Conservation (phyloP, 306 rosid genomes). For the Elaeagnus macrophylla region DNA sequence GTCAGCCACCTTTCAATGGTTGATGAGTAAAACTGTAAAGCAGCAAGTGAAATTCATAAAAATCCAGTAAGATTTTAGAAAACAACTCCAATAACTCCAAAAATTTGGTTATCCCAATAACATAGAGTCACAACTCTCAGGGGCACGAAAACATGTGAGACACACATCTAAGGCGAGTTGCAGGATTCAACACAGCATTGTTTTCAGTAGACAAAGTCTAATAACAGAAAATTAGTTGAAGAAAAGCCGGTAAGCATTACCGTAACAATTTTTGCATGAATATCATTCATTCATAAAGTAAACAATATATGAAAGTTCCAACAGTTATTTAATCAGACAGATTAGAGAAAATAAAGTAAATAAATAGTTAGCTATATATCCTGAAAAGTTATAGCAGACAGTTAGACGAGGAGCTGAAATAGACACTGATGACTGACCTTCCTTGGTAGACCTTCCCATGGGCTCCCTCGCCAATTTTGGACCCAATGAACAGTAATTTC, state of each 20-base stretch:
- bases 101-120: too few species aligned
- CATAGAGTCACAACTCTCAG: too few species aligned
- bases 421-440: constrained; percentile 53
- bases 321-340: constrained; percentile 3
- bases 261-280: neutral
- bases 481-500: constrained; percentile 66
- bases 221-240: neutral
- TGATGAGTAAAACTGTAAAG: too few species aligned
- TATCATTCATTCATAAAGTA: neutral
- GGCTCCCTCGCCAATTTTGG: constrained; percentile 93
- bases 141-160: too few species aligned
- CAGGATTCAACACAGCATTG: neutral
- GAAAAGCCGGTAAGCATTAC: neutral
- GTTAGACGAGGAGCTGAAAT: constrained; percentile 9
- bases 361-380: too few species aligned
- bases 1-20: too few species aligned
- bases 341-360: too few species aligned
- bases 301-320: neutral
- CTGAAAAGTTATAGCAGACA: too few species aligned
- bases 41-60: too few species aligned
- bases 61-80: too few species aligned
- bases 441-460: constrained; percentile 96
- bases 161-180: too few species aligned
- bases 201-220: neutral
- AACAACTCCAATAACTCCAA: too few species aligned